Percentiles rank a stretch among this genome's conserved stretches.
phyloP scores from a whole-genome alignment of 2,329 filamentous ascomycete species.

The Fusarium miscanthi region DNA sequence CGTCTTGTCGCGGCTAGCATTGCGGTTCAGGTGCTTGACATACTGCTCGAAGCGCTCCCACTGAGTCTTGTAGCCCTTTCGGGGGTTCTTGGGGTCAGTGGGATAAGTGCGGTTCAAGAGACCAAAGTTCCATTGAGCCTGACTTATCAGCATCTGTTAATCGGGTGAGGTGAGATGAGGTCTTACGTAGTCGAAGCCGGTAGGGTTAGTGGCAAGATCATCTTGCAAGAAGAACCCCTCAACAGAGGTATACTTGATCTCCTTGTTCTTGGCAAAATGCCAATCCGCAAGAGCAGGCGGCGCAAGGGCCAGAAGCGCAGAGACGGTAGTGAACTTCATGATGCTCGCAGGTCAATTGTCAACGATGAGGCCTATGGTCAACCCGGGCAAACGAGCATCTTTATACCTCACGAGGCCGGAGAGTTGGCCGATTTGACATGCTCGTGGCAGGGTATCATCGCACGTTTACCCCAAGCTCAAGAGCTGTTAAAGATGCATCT shows the following conservation, averaged over 20 bases:
- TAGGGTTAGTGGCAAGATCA: constrained; percentile 64
- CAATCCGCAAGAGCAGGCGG: constrained; percentile 47
- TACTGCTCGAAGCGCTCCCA: constrained; percentile 74
- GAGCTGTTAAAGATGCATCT: neutral
- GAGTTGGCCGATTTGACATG: neutral
- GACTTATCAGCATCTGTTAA: neutral
- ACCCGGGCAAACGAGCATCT: neutral
- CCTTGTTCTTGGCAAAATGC: constrained; percentile 49
- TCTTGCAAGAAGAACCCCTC: constrained; percentile 74
- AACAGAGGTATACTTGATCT: constrained; percentile 70
- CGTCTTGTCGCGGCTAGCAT: constrained; percentile 54
- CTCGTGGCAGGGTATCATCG: constrained; percentile 21
- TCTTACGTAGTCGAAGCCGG: constrained; percentile 72
- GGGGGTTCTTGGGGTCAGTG: constrained; percentile 58
- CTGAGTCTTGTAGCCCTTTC: constrained; percentile 60
- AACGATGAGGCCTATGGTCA: too few species aligned
- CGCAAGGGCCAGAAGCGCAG: constrained; percentile 46
- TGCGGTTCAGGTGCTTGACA: constrained; percentile 64
- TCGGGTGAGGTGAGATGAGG: neutral
- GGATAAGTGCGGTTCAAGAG: constrained; percentile 72
- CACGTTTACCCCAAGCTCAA: constrained; percentile 5
- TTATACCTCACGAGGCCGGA: constrained; percentile 14
- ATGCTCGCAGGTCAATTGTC: neutral
- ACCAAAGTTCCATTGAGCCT: constrained; percentile 73
- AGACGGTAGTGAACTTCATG: constrained; percentile 50